Base-by-base conservation (phyloP, 1,139 yeast genomes). In the Geotrichum cucujoidarum region DNA sequence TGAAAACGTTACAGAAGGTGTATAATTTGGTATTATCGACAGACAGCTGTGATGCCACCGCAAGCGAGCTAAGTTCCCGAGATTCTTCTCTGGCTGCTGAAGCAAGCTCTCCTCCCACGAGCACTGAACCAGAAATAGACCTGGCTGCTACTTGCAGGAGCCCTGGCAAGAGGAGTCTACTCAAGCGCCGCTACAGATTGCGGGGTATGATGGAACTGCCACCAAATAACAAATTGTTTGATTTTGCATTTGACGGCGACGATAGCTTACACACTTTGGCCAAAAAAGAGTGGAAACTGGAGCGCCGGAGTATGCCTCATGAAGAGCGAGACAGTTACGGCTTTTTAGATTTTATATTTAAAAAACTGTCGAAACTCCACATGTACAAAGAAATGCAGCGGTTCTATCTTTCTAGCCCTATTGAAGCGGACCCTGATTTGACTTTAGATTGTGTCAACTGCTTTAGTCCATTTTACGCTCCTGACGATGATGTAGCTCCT, bases 371-470 rank as follows among this genome's bases (percentile, higher is more conserved):
- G 3, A 11, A 16, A 6, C 17, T 20, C 29, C 30, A 17, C 16
- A 22, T 31, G 39, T 46, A 20, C 21, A 31, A 18, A 29, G 42
- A 46, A 8, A 42, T 46, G 14, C 51, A 50, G 36, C 44, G 48
- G 13, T 33, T 43, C 16, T 60, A 55, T 45, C 54, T 52, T 40
- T 30, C 38, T n/a, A 53, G 45, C 18, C 60, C 61, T 5, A 55
- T 55, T 34, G 32, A 36, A 14, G 41, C 48, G 2, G 54, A 52
- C 21, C 46, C 48, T 34, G 43, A 30, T 22, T 32, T 47, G 27
- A 43, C 47, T 32, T 33, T 55, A 29, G 53, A 52, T 7, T 60
- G 63, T 40, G 49, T 41, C 39, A 60, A 60, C 42, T 60, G 64
- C 44, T 33, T 37, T 3, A 55, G 53, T 4, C 60, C 59, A 11